These are phyloP conservation scores for Pythium rhizo-oryzae DNA, from an alignment of 352 stramenopile genomes.

Conservation along the genomic window DNA sequence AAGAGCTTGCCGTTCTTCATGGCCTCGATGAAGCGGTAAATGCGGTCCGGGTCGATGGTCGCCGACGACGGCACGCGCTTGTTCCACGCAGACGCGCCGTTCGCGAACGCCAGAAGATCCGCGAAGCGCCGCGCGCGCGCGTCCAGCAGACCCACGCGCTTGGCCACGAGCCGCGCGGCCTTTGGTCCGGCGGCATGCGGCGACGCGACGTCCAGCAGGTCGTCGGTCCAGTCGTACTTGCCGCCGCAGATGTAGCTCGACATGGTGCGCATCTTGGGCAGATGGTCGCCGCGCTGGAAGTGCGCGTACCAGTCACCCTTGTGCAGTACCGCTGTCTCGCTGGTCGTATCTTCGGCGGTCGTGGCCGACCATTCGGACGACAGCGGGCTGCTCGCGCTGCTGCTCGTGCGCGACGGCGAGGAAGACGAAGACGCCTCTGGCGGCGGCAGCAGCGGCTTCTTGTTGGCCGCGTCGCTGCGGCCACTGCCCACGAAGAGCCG, in stretches of 20 bases:
- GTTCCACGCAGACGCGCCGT: slow-evolving; percentile 74
- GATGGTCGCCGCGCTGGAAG: slow-evolving; percentile 41
- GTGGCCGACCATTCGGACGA: slow-evolving; percentile 49
- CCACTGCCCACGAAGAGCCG: slow-evolving; percentile 63
- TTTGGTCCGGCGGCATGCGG: not conserved
- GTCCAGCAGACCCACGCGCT: slow-evolving; percentile 58
- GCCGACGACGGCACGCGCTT: slow-evolving; percentile 44
- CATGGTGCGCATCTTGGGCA: slow-evolving; percentile 50
- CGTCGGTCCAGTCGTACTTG: slow-evolving; percentile 56
- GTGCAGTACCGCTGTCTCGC: not conserved
- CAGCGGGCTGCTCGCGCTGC: slow-evolving; percentile 42
- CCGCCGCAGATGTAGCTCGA: slow-evolving; percentile 73
- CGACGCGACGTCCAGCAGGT: slow-evolving; percentile 36
- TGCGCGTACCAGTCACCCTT: slow-evolving; percentile 58
- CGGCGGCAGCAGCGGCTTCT: slow-evolving; percentile 5
- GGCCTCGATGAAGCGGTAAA: slow-evolving; percentile 70
- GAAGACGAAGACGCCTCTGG: not conserved
- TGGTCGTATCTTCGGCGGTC: slow-evolving; percentile 42
- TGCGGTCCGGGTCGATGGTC: slow-evolving; percentile 60
- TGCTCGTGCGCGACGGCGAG: slow-evolving; percentile 20
- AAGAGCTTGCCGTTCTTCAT: slow-evolving; percentile 65
- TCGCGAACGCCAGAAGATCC: slow-evolving; percentile 67
- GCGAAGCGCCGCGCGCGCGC: slow-evolving; percentile 48
- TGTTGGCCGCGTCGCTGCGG: slow-evolving; percentile 1
- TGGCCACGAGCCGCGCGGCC: slow-evolving; percentile 35